Base-by-base conservation (phyloP, 2,329 filamentous ascomycete genomes). In the Didymella sp. region DNA sequence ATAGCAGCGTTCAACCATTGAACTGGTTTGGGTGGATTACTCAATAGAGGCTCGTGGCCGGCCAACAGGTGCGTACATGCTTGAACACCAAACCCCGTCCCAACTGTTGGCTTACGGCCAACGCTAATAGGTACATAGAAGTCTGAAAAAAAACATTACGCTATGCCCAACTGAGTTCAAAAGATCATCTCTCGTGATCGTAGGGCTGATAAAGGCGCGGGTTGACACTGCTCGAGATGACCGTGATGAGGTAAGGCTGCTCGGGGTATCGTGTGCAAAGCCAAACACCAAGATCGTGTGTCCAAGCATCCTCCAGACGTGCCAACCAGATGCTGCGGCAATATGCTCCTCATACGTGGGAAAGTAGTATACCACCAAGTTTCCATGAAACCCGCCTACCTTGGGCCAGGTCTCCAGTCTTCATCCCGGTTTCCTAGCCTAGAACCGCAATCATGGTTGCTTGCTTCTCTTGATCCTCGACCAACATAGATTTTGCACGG, bases 401-500 rank as follows among this genome's bases (percentile, higher is more conserved):
- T 35, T 22, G 31, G 17, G 13, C 2, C 13, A 13, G 21, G 21
- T 21, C 19, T 48, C 13, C 33, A 22, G 9, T 19, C 11, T 9
- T 19, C 4, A 12, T 30, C 19, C 42, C 49, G 15, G 35, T n/a
- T 43, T 64, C 56, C 58, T 66, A 73, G 35, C 50, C 60, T 58
- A 78, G 62, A 46, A 80, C 74, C 57, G 79, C 77, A 61, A 74
- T 75, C 70, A 82, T 76, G 22, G 74, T 77, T 48, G 68, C 67
- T 70, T 75, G 77, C 68, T 79, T 78, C 58, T 76, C 74, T 47
- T 77, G 72, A 38, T 81, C 90, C 33, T 84, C 79, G 24, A 96
- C 86, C 27, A 96, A 77, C 65, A 93, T 79, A 24, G 82, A 82
- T 25, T 88, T 85, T 58, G 81, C 81, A 61, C 81, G 82, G 73